These are phyloP conservation scores for Aegilops speltoides DNA, from an alignment of 176 grass and related monocot genomes.

Conservation along the genomic window DNA sequence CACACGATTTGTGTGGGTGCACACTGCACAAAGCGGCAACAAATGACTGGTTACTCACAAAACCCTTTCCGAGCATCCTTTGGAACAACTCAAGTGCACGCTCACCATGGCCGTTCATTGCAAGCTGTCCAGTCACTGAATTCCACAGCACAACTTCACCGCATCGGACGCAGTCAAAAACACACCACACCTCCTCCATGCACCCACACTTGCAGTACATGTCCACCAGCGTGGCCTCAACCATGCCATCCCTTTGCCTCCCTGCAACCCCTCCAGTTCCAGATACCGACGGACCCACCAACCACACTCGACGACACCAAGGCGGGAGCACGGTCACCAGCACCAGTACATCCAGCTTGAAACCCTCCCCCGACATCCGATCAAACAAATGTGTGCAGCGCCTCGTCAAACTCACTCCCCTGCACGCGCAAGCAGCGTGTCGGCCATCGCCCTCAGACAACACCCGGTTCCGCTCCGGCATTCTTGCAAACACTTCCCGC, in stretches of 20 bases:
- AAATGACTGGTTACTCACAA: slow-evolving; percentile 43
- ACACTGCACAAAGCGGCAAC: slow-evolving; percentile 43
- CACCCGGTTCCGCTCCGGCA: slow-evolving; percentile 40
- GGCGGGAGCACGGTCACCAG: slow-evolving; percentile 44
- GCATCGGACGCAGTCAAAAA: slow-evolving; percentile 28
- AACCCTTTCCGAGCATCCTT: slow-evolving; percentile 36
- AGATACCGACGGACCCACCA: slow-evolving; percentile 41
- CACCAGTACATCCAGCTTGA: slow-evolving; percentile 32
- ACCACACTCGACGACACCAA: slow-evolving; percentile 44
- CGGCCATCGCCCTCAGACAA: slow-evolving; percentile 51
- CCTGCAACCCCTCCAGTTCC: slow-evolving; percentile 6
- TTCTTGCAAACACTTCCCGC: slow-evolving; percentile 48
- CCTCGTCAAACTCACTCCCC: slow-evolving; percentile 22
- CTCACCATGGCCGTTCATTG: slow-evolving; percentile 46
- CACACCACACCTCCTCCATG: slow-evolving; percentile 38
- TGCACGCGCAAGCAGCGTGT: slow-evolving; percentile 28
- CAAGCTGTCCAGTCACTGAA: slow-evolving; percentile 55
- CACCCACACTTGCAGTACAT: slow-evolving; percentile 75
- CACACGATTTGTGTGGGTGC: slow-evolving; percentile 47
- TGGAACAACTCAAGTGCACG: slow-evolving; percentile 36
- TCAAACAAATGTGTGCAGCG: slow-evolving; percentile 48
- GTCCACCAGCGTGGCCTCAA: slow-evolving; percentile 50
- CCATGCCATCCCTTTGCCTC: slow-evolving; percentile 29
- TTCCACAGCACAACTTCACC: slow-evolving; percentile 63
- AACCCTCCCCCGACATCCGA: slow-evolving; percentile 25